phyloP scores from a whole-genome alignment of 805 yeast genomes.

The Ogataea degrootiae region DNA sequence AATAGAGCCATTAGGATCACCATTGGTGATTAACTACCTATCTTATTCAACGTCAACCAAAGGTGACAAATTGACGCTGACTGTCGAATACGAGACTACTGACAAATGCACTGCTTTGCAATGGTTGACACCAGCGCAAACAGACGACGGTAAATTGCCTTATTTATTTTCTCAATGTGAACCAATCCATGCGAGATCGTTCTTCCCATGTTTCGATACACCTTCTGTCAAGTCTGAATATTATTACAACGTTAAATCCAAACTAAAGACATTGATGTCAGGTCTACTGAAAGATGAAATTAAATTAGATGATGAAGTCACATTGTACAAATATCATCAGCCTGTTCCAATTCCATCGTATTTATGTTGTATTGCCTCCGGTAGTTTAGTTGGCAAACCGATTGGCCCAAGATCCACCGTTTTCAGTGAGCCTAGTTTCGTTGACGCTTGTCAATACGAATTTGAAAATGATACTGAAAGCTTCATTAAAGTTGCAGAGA shows the following conservation, averaged over 20 bases:
- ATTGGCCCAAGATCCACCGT: slow-evolving; percentile 88
- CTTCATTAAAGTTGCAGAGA: slow-evolving; percentile 75
- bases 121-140: slow-evolving; percentile 70
- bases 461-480: slow-evolving; percentile 77
- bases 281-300: slow-evolving; percentile 36
- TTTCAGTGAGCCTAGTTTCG: slow-evolving; percentile 67
- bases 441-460: slow-evolving; percentile 70
- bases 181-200: slow-evolving; percentile 84
- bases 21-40: slow-evolving; percentile 35
- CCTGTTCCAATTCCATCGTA: slow-evolving; percentile 83
- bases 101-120: slow-evolving; percentile 77
- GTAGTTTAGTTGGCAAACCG: slow-evolving; percentile 59
- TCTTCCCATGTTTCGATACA: slow-evolving; percentile 89
- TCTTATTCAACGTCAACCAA: slow-evolving; percentile 4
- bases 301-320: slow-evolving; percentile 30
- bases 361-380: slow-evolving; percentile 79
- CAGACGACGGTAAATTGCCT: slow-evolving; percentile 66
- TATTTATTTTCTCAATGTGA: slow-evolving; percentile 86
- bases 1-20: slow-evolving; percentile 55
- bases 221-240: slow-evolving; percentile 75
- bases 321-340: slow-evolving; percentile 53
- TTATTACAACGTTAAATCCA: slow-evolving; percentile 53
- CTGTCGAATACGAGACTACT: slow-evolving; percentile 65
- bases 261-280: slow-evolving; percentile 67
- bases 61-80: slow-evolving; percentile 22